Conservation (phyloP, 2,329 filamentous ascomycete species). For the Venturia carpophila region DNA sequence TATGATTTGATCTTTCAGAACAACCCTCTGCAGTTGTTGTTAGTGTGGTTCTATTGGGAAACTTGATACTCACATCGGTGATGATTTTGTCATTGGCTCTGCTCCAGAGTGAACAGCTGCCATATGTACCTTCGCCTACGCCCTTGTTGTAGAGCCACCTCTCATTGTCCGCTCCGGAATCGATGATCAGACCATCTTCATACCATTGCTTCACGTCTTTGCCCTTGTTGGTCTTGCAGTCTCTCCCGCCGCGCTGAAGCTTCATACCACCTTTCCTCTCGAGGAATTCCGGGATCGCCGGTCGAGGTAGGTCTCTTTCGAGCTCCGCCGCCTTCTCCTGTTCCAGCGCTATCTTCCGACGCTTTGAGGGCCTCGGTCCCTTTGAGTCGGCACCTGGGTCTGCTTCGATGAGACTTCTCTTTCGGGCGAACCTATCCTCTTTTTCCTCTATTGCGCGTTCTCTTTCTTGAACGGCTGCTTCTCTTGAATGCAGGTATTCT, state of each 20-base stretch:
- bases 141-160: background rate
- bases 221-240: background rate
- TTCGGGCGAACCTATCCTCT: background rate
- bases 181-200: background rate
- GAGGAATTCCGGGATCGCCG: background rate
- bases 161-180: background rate
- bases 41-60: background rate
- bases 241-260: background rate
- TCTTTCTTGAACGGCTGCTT: background rate
- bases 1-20: conserved; percentile 2
- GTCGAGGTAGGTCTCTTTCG: background rate
- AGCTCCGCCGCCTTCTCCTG: background rate
- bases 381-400: background rate
- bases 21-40: background rate
- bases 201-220: background rate
- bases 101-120: background rate
- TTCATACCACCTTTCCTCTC: background rate
- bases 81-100: background rate
- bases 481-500: background rate
- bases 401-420: background rate
- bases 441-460: background rate
- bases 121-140: background rate
- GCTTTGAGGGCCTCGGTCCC: background rate
- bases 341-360: background rate
- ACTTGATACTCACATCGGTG: background rate